Conservation (phyloP, 2,329 filamentous ascomycete genomes). For the Apiospora phragmitis region DNA sequence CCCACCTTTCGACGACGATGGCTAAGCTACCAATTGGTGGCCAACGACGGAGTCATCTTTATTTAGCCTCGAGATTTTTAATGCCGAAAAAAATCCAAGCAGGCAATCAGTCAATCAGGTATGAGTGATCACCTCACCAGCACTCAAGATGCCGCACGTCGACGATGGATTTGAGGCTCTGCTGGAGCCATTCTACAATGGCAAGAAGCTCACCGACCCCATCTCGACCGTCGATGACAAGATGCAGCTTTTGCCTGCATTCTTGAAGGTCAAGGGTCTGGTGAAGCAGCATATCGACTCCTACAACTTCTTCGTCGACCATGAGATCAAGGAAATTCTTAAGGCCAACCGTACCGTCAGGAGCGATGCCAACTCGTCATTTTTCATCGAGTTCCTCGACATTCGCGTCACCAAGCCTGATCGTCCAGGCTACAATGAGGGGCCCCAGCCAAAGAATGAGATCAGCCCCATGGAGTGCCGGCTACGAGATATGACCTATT, state of each 20-base stretch:
- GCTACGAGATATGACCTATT: slow-evolving; percentile 95
- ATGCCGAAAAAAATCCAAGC: slow-evolving; percentile 6
- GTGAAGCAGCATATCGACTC: slow-evolving; percentile 99
- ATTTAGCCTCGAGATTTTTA: neutral
- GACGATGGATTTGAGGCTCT: slow-evolving; percentile 68
- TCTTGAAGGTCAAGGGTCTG: slow-evolving; percentile 93
- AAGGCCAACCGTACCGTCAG: slow-evolving; percentile 84
- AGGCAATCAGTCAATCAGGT: neutral
- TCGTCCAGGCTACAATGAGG: slow-evolving; percentile 73
- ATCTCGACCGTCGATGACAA: slow-evolving; percentile 77
- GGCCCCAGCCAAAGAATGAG: slow-evolving; percentile 54
- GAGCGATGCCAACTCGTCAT: slow-evolving; percentile 89
- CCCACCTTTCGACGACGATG: slow-evolving; percentile 1
- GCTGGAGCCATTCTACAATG: slow-evolving; percentile 67
- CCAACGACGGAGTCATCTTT: slow-evolving; percentile 6
- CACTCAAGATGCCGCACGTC: slow-evolving; percentile 27
- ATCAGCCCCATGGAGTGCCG: slow-evolving; percentile 97
- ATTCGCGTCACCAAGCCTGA: slow-evolving; percentile 84
- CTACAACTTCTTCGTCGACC: slow-evolving; percentile 97
- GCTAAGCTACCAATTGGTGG: neutral
- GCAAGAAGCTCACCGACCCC: slow-evolving; percentile 65
- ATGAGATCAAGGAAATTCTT: slow-evolving; percentile 96
- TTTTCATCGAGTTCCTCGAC: slow-evolving; percentile 90
- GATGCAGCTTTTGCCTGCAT: slow-evolving; percentile 96
- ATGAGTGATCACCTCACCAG: neutral